Evolutionary conservation across 345 rosid species (phyloP).

Genomic region (Euphorbia peplus): DNA sequence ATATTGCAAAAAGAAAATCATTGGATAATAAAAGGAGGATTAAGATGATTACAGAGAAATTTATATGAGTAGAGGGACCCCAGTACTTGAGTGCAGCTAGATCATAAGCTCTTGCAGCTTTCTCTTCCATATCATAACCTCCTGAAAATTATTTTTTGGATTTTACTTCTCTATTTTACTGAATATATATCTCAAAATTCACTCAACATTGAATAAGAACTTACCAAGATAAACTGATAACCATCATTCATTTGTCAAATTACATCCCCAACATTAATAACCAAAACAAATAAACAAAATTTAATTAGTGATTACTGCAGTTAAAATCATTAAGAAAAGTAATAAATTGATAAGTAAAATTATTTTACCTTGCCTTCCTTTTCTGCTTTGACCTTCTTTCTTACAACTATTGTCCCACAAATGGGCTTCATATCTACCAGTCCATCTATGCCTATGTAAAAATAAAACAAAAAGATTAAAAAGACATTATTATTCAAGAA

Average conservation of each 20-base stretch:
- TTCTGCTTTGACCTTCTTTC: constrained; percentile 95
- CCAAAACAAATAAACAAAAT: constrained; percentile 26
- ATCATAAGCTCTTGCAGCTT: constrained; percentile 98
- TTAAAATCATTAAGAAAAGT: too few species aligned
- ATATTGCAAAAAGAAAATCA: constrained; percentile 10
- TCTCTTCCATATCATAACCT: constrained; percentile 98
- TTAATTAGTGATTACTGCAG: constrained; percentile 33
- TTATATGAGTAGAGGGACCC: constrained; percentile 91
- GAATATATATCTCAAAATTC: background rate
- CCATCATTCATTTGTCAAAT: constrained; percentile 33
- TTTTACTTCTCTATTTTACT: constrained; percentile 9
- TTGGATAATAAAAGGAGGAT: constrained; percentile 6
- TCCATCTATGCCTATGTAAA: constrained; percentile 84
- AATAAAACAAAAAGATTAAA: constrained; percentile 7
- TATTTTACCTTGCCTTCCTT: constrained; percentile 92
- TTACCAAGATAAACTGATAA: constrained; percentile 87
- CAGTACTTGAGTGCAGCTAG: constrained; percentile 98
- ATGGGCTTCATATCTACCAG: constrained; percentile 98
- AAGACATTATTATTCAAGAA: background rate
- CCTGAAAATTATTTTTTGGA: constrained; percentile 50
- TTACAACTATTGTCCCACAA: constrained; percentile 97
- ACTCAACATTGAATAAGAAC: constrained; percentile 21
- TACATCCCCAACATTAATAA: constrained; percentile 16
- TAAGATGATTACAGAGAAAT: constrained; percentile 61
- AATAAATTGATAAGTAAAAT: too few species aligned